Percentiles rank a stretch among this genome's conserved stretches.
These are phyloP conservation scores for Quercus alba DNA, from an alignment of 306 rosid genomes.

Conservation along the genomic window DNA sequence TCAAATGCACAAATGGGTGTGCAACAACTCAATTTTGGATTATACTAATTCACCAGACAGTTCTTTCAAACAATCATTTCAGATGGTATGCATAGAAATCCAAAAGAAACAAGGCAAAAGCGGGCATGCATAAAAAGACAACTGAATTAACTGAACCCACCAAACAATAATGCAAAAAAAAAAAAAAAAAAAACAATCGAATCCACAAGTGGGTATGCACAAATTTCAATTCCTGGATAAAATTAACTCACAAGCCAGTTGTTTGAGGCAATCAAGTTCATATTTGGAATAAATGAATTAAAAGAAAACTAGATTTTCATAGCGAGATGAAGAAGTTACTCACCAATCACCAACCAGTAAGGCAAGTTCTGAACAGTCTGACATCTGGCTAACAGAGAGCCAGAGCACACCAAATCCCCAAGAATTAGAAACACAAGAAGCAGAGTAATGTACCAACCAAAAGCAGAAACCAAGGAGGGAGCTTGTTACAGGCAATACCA, in stretches of 20 bases:
- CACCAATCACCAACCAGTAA: slow-evolving; percentile 43
- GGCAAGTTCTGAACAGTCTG: slow-evolving; percentile 44
- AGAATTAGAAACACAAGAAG: slow-evolving; percentile 21
- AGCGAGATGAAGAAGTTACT: slow-evolving; percentile 1
- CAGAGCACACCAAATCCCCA: slow-evolving; percentile 67
- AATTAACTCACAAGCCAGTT: background rate
- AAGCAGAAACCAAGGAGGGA: slow-evolving; percentile 85
- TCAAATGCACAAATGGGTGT: background rate
- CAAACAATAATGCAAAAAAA: background rate
- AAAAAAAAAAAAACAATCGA: background rate
- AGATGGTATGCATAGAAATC: background rate
- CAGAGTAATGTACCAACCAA: slow-evolving; percentile 57
- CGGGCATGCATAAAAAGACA: background rate
- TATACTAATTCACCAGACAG: background rate
- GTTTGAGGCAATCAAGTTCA: background rate
- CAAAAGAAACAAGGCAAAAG: background rate
- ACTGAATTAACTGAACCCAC: background rate
- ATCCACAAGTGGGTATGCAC: background rate
- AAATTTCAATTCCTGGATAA: background rate
- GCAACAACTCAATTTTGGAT: background rate
- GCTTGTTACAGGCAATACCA: slow-evolving; percentile 73
- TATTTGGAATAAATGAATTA: background rate
- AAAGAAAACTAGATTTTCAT: background rate
- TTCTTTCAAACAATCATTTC: background rate
- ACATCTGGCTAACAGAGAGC: slow-evolving; percentile 48